Evolutionary conservation across 176 grass and related monocot species (phyloP).

Genomic region (Triticum turgidum): DNA sequence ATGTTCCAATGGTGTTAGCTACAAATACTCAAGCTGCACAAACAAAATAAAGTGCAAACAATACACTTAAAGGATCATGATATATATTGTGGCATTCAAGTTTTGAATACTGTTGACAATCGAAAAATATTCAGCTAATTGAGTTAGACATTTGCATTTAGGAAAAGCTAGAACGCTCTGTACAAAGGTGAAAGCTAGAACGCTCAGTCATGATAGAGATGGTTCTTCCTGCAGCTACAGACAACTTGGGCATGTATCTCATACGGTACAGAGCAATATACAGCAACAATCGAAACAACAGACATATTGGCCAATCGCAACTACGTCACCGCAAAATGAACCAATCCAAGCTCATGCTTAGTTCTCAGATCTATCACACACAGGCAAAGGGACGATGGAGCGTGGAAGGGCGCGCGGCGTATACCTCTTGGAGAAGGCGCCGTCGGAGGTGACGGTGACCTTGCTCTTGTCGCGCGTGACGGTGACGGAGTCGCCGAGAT

Average conservation of each 20-base stretch:
- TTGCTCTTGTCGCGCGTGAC: slow-evolving; percentile 72
- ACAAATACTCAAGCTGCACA: background rate
- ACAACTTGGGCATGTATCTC: too few relatives aligned
- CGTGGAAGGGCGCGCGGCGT: background rate
- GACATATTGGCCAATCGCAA: background rate
- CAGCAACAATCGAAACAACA: background rate
- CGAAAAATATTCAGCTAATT: background rate
- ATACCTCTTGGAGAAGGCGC: slow-evolving; percentile 79
- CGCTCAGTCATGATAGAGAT: background rate
- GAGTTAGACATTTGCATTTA: background rate
- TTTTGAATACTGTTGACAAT: background rate
- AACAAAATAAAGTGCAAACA: background rate
- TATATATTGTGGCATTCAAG: background rate
- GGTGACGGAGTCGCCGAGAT: slow-evolving; percentile 68
- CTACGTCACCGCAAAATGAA: background rate
- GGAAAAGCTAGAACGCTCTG: background rate
- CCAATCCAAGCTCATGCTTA: background rate
- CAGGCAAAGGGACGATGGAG: background rate
- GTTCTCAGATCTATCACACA: background rate
- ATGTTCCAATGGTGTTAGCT: background rate
- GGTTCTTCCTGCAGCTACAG: background rate
- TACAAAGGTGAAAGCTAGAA: background rate
- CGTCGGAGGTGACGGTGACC: slow-evolving; percentile 85
- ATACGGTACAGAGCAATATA: background rate
- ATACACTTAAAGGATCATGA: background rate